Evolutionary conservation across 2,329 filamentous ascomycete species (phyloP).

Genomic region (Pestalotiopsis sp.): DNA sequence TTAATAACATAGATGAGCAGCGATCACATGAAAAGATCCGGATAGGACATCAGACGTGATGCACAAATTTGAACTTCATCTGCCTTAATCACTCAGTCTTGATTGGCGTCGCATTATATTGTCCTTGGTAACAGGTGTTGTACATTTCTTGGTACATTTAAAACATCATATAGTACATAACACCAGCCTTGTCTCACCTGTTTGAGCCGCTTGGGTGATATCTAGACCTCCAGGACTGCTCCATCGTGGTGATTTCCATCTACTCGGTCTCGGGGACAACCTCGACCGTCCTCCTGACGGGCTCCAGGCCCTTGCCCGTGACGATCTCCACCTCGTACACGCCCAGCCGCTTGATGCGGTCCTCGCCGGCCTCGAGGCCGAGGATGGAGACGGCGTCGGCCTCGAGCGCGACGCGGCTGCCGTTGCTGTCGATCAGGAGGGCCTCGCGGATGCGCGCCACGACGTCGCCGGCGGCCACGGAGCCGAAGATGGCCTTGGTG

Average conservation of each 20-base stretch:
- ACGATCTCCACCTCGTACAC: conserved; percentile 40
- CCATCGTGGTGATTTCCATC: background rate
- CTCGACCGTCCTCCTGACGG: conserved; percentile 35
- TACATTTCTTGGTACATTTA: background rate
- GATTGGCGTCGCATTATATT: background rate
- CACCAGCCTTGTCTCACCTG: background rate
- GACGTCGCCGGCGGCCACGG: conserved; percentile 42
- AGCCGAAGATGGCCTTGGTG: conserved; percentile 41
- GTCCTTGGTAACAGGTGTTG: background rate
- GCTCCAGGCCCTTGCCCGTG: conserved; percentile 29
- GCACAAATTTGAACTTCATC: background rate
- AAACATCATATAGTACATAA: background rate
- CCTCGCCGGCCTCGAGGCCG: conserved; percentile 32
- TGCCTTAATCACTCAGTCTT: background rate
- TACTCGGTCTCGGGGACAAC: conserved; percentile 32
- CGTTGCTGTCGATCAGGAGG: conserved; percentile 35
- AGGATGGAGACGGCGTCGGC: conserved; percentile 35
- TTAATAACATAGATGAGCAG: background rate
- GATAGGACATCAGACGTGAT: background rate
- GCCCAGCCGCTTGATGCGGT: conserved; percentile 44
- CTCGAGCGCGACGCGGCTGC: conserved; percentile 37
- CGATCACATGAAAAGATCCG: background rate
- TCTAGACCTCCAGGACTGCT: background rate
- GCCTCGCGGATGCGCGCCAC: conserved; percentile 34
- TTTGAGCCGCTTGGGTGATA: background rate